Evolutionary conservation across 257 asterid species (phyloP).

Genomic region (Nicotiana undulata): DNA sequence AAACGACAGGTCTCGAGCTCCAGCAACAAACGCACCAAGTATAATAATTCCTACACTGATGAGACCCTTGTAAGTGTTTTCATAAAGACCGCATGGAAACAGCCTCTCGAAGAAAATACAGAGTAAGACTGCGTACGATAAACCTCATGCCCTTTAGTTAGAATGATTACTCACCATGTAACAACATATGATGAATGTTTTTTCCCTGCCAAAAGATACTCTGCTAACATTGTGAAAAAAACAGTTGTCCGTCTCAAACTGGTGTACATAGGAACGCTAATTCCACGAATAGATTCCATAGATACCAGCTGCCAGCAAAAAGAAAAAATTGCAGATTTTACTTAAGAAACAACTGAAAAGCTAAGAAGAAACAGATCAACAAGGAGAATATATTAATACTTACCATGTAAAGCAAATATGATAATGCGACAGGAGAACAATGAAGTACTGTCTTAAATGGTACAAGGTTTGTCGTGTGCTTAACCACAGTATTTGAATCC

Average conservation of each 20-base stretch:
- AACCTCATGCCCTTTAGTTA: no score
- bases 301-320: slow-evolving; percentile 9
- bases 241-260: slow-evolving; percentile 18
- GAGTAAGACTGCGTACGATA: no score
- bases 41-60: slow-evolving; percentile 23
- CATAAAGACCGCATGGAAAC: background rate
- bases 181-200: slow-evolving; percentile 8
- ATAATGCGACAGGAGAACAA: slow-evolving; percentile 16
- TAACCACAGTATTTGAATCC: background rate
- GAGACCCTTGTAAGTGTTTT: background rate
- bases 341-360: background rate
- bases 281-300: slow-evolving; percentile 21
- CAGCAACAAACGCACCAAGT: slow-evolving; percentile 20
- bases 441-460: slow-evolving; percentile 5
- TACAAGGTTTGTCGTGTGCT: background rate
- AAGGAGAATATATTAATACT: background rate
- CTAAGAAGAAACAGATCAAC: background rate
- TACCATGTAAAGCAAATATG: slow-evolving; percentile 26
- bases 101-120: no score
- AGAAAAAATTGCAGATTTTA: background rate
- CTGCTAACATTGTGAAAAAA: slow-evolving; percentile 20
- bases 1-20: slow-evolving; percentile 18
- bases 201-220: slow-evolving; percentile 4
- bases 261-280: slow-evolving; percentile 21
- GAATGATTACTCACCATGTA: slow-evolving; percentile 8